Evolutionary conservation across 441 rosid species (phyloP), one percentile per base, ranked within the genome.

Genomic region (Corymbia calophylla): DNA sequence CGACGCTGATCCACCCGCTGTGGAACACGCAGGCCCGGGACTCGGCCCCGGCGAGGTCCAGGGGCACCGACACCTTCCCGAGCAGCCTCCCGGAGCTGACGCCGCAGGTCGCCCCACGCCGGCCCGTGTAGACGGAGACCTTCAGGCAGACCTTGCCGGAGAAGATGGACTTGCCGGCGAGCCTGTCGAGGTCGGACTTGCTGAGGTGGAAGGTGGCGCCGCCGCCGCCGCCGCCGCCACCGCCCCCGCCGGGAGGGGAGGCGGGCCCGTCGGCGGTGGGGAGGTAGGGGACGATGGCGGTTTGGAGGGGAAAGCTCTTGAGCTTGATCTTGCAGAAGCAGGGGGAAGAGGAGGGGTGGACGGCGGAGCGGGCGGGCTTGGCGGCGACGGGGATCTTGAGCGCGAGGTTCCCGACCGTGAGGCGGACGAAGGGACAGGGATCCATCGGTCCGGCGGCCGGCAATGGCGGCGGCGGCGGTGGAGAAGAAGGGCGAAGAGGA

Each of bases 391-490:
- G 99, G 60, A 97, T 88, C 89, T 94, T 95, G 86, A 97, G 92
- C 31, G 98, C 98, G 17, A 97, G 94, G 70, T 93, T 94, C 29
- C 93, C 95, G 2, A 96, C 95, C 16, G 96, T 93, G 27, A 98
- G 92, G 77, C 99, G 97, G 51, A 96, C 94, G 92, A 96, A 98
- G 54, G 98, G 99, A 91, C 99, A 98, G 39, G 99, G 99, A 93
- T 98, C 99, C 99, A 98, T 97, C 27, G 23, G 25, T 39, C 21
- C 23, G 39, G 77, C 23, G 44, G 77, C 44, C 21, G 77, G 73
- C 39, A 16, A 4, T 0, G 73, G 73, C 19, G 0, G 19, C n/a
- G 35, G 19, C 0, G 18, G 19, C 5, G 70, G 73, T 1, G 21
- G 44, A 17, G 77, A 9, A 58, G n/a, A n/a, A 58, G n/a, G 13